Evolutionary conservation across 805 yeast genomes (phyloP).

Genomic region (Candida chilensis): DNA sequence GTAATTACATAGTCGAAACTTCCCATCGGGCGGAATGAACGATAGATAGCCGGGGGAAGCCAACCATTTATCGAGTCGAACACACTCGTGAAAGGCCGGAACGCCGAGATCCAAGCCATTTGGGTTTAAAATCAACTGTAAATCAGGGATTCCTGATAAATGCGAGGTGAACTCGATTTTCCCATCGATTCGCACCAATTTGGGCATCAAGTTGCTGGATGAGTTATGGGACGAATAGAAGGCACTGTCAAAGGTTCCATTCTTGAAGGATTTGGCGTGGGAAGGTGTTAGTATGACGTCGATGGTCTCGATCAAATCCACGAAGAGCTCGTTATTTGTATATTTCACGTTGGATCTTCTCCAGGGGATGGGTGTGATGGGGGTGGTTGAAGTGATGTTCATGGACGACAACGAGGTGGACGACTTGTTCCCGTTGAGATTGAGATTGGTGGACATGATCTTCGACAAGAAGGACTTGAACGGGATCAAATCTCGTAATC

Average conservation of each 20-base stretch:
- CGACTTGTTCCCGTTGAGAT: constrained; percentile 10
- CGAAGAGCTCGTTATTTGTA: constrained; percentile 76
- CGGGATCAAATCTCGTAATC: constrained; percentile 63
- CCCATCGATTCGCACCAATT: constrained; percentile 54
- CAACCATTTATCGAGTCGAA: constrained; percentile 46
- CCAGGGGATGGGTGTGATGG: constrained; percentile 54
- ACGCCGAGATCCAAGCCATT: constrained; percentile 38
- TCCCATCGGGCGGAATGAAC: constrained; percentile 89
- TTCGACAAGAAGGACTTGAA: constrained; percentile 45
- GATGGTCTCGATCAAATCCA: constrained; percentile 68
- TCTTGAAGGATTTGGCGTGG: constrained; percentile 3
- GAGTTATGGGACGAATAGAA: constrained; percentile 14
- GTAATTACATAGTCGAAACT: constrained; percentile 53
- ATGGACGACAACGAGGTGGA: constrained; percentile 7
- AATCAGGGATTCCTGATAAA: constrained; percentile 70
- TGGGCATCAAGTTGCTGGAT: constrained; percentile 20
- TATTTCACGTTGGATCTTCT: constrained; percentile 61
- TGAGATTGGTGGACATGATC: constrained; percentile 29
- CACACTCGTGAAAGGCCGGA: constrained; percentile 67
- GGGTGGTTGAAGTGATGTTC: neutral
- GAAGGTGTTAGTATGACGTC: constrained; percentile 39
- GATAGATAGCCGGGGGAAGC: constrained; percentile 36
- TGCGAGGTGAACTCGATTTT: constrained; percentile 52
- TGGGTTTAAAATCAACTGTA: constrained; percentile 45
- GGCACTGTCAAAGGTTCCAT: constrained; percentile 14